A percentile compares a stretch with the other conserved stretches of the same genome.
Evolutionary conservation across 2,329 filamentous ascomycete species (phyloP).

Genomic region (Cercospora sp.): DNA sequence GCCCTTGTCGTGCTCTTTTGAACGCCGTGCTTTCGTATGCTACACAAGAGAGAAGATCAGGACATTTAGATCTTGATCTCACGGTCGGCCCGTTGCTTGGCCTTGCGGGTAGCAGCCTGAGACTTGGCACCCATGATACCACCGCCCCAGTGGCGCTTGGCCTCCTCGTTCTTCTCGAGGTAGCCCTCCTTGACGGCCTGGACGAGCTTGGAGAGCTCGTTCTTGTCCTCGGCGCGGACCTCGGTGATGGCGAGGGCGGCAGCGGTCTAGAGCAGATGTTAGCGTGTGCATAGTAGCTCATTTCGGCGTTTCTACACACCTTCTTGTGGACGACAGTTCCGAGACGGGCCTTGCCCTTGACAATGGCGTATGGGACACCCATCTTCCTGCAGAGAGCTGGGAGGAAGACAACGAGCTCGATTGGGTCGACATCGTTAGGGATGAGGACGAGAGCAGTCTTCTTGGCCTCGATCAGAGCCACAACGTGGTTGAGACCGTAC

Average conservation of each 20-base stretch:
- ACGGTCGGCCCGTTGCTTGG: constrained; percentile 87
- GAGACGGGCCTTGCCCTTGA: constrained; percentile 99
- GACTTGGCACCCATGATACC: constrained; percentile 99
- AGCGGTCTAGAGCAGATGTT: constrained; percentile 69
- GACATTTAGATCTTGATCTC: constrained; percentile 90
- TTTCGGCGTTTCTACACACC: constrained; percentile 52
- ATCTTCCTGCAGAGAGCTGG: constrained; percentile 99
- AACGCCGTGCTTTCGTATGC: constrained; percentile 26
- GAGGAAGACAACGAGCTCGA: constrained; percentile 98
- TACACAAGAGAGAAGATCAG: constrained; percentile 13
- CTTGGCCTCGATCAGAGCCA: constrained; percentile 98
- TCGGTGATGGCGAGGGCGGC: constrained; percentile 95
- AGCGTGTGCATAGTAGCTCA: constrained; percentile 18
- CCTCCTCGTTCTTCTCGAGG: constrained; percentile 90
- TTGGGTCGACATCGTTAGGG: constrained; percentile 98
- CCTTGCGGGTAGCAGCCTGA: constrained; percentile 74
- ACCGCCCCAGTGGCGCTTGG: constrained; percentile 94
- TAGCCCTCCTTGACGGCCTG: constrained; percentile 97
- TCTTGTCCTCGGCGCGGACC: constrained; percentile 97
- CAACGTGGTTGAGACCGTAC: constrained; percentile 99
- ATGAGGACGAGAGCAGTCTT: constrained; percentile 98
- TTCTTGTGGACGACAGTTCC: constrained; percentile 99
- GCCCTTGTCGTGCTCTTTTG: constrained; percentile 25
- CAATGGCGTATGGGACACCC: constrained; percentile 97
- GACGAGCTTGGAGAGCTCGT: constrained; percentile 94